Evolutionary conservation across 257 asterid genomes (phyloP), one percentile per base, ranked within the genome.

Genomic region (Solanum pennellii): DNA sequence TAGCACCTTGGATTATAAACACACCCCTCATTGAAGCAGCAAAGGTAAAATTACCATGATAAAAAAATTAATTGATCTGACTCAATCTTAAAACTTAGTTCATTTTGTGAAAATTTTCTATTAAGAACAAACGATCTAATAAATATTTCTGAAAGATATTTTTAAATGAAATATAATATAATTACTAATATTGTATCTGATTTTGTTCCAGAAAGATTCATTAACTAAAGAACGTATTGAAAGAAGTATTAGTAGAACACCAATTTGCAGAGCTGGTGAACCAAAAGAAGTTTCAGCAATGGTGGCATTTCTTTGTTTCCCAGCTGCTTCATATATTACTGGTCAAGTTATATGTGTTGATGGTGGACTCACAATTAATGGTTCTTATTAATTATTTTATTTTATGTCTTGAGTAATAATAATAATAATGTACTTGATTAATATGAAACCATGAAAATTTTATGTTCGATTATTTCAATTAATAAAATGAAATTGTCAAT

Each of bases 241-340:
- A 73, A 73, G 16, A 73, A 4, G 29, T 73, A 5, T 73, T 35
- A 73, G n/a, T 5, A 73, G 82, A 73, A 37, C 29, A 73, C 82
- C 82, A 73, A 73, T 73, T 11, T 9, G 49, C 8, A 73, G 85
- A 80, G 68, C 33, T 9, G 90, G 88, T 13, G 90, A 88, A 35
- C 80, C 90, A 9, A 33, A 86, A 77, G 90, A 90, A 85, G 86
- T 90, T 33, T 90, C 92, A 23, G 82, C 90, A 10, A 49, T 90
- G 29, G 90, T 88, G 84, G 88, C 90, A 25, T 90, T 90, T 20
- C 92, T 90, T 74, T 90, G 89, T 87, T 88, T 90, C 60, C 92
- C 89, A 6, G 88, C 86, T 10, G 89, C 92, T 87, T 79, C 84
- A 9, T 79, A 79, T 18, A 88, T 90, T 60, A 88, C 90, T 9